Base-by-base conservation (phyloP, 495 filamentous ascomycete species). In the Annulohypoxylon moriforme region DNA sequence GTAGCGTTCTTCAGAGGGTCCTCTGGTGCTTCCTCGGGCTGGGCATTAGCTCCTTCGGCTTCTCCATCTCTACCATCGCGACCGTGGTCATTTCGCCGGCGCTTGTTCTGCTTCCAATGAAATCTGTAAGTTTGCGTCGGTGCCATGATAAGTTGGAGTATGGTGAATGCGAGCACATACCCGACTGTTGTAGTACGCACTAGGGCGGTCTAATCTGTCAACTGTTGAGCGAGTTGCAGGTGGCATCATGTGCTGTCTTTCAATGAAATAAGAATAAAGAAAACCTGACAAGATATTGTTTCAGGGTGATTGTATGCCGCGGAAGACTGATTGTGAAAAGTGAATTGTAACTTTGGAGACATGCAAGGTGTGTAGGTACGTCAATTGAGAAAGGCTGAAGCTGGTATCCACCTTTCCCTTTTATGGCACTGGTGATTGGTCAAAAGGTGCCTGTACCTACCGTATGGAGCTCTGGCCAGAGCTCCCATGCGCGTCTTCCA, bases 1-100 rank as follows among this genome's bases (percentile, higher is more conserved):
- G 96, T 92, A 42, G 96, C 94, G 78, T 96, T 88, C 68, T 86
- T 90, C 65, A 99, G 84, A 46, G 92, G 91, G 61, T 96, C 92
- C 31, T 89, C 87, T 7, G 83, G 79, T 4, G 86, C 81, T 46
- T 90, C 87, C 46, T 87, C 83, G 11, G 81, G 77, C 42, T 85
- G 47, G 69, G 70, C 82, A 65, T 82, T 84, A 44, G 68, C 80
- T 27, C 82, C 81, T 5, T 83, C 82, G 33, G 52, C 46, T 11
- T 85, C 85, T 47, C 80, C 83, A 57, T 92, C 88, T 31, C 85
- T 82, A 6, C 89, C 85, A 33, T 91, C 86, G 57, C 84, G 79
- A 53, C 85, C 84, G 74, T 85, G 86, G 73, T 85, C 91, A 82
- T 79, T 87, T 81, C 83, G 91, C 89, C 79, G 78, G 69, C 81